Evolutionary conservation across 2,329 filamentous ascomycete species (phyloP), one percentile per base, ranked within the genome.

Genomic region (Fusarium beomiforme): DNA sequence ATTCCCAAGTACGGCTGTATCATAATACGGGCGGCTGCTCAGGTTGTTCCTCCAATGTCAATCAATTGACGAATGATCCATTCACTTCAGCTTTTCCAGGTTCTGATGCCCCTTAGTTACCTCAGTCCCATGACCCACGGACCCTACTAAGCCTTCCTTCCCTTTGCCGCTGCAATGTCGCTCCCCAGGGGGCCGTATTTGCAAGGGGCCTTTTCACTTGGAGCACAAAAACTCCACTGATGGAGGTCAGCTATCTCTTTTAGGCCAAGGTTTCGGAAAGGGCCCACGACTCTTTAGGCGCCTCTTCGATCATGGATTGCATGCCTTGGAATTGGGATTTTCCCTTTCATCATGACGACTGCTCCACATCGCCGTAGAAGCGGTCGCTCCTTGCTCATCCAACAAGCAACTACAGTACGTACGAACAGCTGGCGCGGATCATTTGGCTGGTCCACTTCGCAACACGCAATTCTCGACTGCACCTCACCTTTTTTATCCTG

Each of bases 261-360:
- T 46, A 24, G 44, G 59, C 24, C 55, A 70, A 67, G 37, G 61
- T 36, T 37, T 53, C 49, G 37, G 59, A 49, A 49, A 58, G 47
- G 43, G 46, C 37, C 43, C 63, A 68, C 50, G 63, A 56, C 58
- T 58, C 63, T 71, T 54, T 44, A 26, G 58, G 61, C 43, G 34
- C 56, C 41, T 54, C 49, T 67, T 56, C 21, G 36, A 31, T 61
- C 39, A 42, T 34, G 17, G 26, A 43, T 64, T 64, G 34, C 29
- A 47, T 46, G 44, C 10, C 33, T 70, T 73, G 62, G 70, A 73
- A 72, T 72, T 72, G 70, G 67, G 70, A 72, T 73, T 69, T 67
- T 71, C 63, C 53, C 56, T 63, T 63, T 56, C 59, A 72, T 73
- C 62, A 73, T 72, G 70, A 71, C 67, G 60, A 67, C 50, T 63